A percentile compares a stretch with the other conserved stretches of the same genome.
These are phyloP conservation scores for Agapanthus africanus DNA, from an alignment of 106 monocot species.

Conservation along the genomic window DNA sequence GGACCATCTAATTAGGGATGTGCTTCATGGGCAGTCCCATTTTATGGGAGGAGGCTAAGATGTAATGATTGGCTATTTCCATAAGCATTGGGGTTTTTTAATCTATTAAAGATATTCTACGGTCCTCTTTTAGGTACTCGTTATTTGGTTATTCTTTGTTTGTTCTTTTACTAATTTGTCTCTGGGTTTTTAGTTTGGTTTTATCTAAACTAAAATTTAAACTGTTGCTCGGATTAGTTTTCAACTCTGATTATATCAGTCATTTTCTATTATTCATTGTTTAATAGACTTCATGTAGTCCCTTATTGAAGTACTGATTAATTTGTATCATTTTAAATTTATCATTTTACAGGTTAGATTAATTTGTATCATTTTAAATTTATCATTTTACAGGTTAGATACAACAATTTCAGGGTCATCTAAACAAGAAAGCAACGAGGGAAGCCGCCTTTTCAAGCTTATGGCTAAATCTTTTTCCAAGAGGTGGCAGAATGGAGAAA, in stretches of 20 bases:
- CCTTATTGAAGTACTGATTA: not conserved
- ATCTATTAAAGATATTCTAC: no score
- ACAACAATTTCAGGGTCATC: conserved; percentile 85
- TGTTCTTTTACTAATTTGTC: no score
- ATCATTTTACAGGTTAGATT: no score
- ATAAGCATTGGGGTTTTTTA: no score
- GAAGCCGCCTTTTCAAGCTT: conserved; percentile 76
- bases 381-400: conserved; percentile 58
- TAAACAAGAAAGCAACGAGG: conserved; percentile 84
- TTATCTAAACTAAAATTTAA: no score
- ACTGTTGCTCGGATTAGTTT: not conserved
- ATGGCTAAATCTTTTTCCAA: conserved; percentile 92
- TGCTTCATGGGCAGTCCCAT: no score
- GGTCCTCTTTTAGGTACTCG: no score
- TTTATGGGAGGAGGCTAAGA: no score
- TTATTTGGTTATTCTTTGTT: no score
- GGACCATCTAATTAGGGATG: no score
- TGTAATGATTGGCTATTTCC: no score
- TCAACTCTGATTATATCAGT: not conserved
- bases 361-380: not conserved
- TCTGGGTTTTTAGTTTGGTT: no score
- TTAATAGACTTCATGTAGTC: not conserved
- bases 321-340: not conserved
- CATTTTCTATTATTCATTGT: not conserved
- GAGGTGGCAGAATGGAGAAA: conserved; percentile 99